Evolutionary conservation across 345 rosid species (phyloP).

Genomic region (Punica granatum): DNA sequence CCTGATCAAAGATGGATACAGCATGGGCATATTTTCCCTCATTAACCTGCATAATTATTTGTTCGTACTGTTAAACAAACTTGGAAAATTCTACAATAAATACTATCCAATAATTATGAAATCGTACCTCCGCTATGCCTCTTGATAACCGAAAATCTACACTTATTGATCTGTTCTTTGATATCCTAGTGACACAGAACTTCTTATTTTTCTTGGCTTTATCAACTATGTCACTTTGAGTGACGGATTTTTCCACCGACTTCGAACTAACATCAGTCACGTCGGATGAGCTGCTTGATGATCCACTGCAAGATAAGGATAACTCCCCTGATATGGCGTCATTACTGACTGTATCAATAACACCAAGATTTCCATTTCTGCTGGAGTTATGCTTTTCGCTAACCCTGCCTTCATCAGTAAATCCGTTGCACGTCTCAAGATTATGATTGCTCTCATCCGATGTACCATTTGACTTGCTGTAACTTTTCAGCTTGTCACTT

Average conservation of each 20-base stretch:
- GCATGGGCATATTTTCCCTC: constrained; percentile 90
- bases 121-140: constrained; percentile 88
- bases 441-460: constrained; percentile 20
- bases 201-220: constrained; percentile 48
- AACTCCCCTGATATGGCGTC: constrained; percentile 28
- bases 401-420: constrained; percentile 24
- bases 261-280: constrained; percentile 36
- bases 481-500: constrained; percentile 16
- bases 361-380: constrained; percentile 30
- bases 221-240: constrained; percentile 28
- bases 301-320: constrained; percentile 24
- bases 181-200: constrained; percentile 51
- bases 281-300: constrained; percentile 32
- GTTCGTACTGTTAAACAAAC: constrained; percentile 4
- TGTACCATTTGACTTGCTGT: constrained; percentile 24
- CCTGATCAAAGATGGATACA: constrained; percentile 87
- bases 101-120: not conserved
- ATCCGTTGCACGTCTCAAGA: constrained; percentile 25
- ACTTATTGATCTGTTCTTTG: constrained; percentile 71
- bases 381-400: constrained; percentile 27
- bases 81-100: constrained; percentile 1
- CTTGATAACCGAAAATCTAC: constrained; percentile 91
- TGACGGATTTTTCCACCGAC: constrained; percentile 25
- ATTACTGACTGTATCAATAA: constrained; percentile 22
- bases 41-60: constrained; percentile 60